Evolutionary conservation across 805 yeast genomes (phyloP).

Genomic region (Ogataea ramenticola): DNA sequence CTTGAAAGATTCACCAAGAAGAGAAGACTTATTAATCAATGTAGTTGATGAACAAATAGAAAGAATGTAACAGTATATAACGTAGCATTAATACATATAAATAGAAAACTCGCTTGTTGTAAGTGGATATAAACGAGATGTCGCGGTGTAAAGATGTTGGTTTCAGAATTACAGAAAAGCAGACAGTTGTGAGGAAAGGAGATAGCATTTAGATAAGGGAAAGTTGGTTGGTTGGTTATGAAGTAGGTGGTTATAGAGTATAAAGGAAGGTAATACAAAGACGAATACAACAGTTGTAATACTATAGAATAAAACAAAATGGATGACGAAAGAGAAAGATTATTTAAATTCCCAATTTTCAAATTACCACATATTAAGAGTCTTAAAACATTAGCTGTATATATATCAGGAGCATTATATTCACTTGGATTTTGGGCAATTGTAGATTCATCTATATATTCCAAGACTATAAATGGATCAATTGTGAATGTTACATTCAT

Average conservation of each 20-base stretch:
- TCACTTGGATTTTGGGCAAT: constrained; percentile 87
- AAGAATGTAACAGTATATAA: constrained; percentile 17
- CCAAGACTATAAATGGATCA: constrained; percentile 79
- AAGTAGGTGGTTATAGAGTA: constrained; percentile 30
- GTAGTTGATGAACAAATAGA: constrained; percentile 36
- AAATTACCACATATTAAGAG: constrained; percentile 65
- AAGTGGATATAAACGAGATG: too few relatives aligned
- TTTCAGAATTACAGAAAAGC: not conserved
- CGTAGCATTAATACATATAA: not conserved
- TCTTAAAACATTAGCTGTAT: constrained; percentile 67
- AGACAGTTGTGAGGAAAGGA: too few relatives aligned
- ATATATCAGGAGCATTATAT: constrained; percentile 67
- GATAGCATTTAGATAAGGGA: too few relatives aligned
- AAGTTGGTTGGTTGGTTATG: constrained; percentile 11
- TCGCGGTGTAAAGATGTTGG: not conserved
- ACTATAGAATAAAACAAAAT: too few relatives aligned
- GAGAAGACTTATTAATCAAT: constrained; percentile 22
- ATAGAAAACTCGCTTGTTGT: not conserved
- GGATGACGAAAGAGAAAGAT: constrained; percentile 34
- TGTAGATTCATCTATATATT: constrained; percentile 82
- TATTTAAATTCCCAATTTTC: constrained; percentile 60
- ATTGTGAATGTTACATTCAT: constrained; percentile 81
- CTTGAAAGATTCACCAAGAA: constrained; percentile 19
- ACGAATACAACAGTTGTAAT: too few relatives aligned
- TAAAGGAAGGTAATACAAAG: too few relatives aligned